Conservation (phyloP, 805 yeast species). For the Torulaspora gathmanii region DNA sequence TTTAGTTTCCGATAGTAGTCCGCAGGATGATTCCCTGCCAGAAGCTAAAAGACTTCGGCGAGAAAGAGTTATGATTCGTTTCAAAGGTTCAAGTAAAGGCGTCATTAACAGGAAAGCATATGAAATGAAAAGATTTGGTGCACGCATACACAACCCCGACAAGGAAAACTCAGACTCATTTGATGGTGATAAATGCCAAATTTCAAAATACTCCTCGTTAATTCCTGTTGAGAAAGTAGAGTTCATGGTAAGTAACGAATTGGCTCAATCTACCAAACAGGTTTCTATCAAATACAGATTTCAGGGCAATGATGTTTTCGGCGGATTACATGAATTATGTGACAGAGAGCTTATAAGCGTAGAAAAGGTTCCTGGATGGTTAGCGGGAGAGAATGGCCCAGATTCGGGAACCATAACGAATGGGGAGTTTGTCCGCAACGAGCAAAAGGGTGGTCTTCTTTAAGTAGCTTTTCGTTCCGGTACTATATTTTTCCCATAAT, state of each 20-base stretch:
- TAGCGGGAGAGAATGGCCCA: slow-evolving; percentile 69
- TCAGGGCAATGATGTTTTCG: slow-evolving; percentile 69
- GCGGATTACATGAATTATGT: slow-evolving; percentile 69
- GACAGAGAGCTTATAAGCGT: slow-evolving; percentile 47
- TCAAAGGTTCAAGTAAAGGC: slow-evolving; percentile 51
- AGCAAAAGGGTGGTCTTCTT: slow-evolving; percentile 22
- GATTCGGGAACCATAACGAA: slow-evolving; percentile 45
- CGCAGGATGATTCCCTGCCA: slow-evolving; percentile 10
- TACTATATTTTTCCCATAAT: slow-evolving; percentile 17
- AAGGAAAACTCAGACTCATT: slow-evolving; percentile 18
- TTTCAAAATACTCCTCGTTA: slow-evolving; percentile 43
- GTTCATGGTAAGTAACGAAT: slow-evolving; percentile 39
- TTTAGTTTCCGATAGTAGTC: slow-evolving; percentile 1
- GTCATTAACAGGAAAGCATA: slow-evolving; percentile 38
- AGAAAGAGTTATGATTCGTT: slow-evolving; percentile 48
- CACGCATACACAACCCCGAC: slow-evolving; percentile 18
- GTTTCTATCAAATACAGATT: slow-evolving; percentile 37
- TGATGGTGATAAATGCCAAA: slow-evolving; percentile 2
- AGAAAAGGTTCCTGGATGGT: slow-evolving; percentile 63
- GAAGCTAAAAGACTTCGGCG: slow-evolving; percentile 37
- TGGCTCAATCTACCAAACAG: slow-evolving; percentile 1
- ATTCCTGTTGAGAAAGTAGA: slow-evolving; percentile 55
- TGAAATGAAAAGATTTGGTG: slow-evolving; percentile 37
- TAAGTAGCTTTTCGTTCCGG: slow-evolving; percentile 3
- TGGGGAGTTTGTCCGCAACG: slow-evolving; percentile 33